Conservation (phyloP, 345 rosid genomes). For the Theobroma cacao region DNA sequence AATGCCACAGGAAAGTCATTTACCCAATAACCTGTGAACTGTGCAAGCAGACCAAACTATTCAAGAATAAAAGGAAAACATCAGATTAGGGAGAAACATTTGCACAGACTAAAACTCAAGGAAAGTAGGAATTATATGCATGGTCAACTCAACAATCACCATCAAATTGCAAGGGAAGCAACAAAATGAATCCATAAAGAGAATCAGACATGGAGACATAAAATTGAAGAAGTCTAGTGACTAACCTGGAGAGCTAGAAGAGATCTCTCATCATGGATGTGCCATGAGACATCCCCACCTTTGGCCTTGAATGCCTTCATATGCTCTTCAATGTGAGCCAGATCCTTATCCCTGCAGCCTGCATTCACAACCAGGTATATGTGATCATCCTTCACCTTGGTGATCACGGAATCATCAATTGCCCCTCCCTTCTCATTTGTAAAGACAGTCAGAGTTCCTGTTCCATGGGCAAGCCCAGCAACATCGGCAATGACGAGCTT, state of each 20-base stretch:
- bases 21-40: neutral
- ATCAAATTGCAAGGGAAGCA: neutral
- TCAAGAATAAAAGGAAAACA: constrained; percentile 1
- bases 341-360: constrained; percentile 98
- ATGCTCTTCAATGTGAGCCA: constrained; percentile 94
- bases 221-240: neutral
- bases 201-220: neutral
- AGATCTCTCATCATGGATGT: constrained; percentile 96
- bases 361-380: constrained; percentile 96
- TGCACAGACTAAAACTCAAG: neutral
- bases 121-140: neutral
- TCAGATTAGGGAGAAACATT: neutral
- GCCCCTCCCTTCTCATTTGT: constrained; percentile 96
- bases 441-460: constrained; percentile 86
- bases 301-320: constrained; percentile 90
- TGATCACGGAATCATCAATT: constrained; percentile 93
- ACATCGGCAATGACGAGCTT: constrained; percentile 95
- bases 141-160: neutral
- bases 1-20: neutral
- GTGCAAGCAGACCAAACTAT: neutral
- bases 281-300: constrained; percentile 97
- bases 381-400: constrained; percentile 78
- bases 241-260: constrained; percentile 95
- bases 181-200: constrained; percentile 5
- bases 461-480: constrained; percentile 79